Base-by-base conservation (phyloP, 2,329 filamentous ascomycete genomes). In the Paraphoma sp. region DNA sequence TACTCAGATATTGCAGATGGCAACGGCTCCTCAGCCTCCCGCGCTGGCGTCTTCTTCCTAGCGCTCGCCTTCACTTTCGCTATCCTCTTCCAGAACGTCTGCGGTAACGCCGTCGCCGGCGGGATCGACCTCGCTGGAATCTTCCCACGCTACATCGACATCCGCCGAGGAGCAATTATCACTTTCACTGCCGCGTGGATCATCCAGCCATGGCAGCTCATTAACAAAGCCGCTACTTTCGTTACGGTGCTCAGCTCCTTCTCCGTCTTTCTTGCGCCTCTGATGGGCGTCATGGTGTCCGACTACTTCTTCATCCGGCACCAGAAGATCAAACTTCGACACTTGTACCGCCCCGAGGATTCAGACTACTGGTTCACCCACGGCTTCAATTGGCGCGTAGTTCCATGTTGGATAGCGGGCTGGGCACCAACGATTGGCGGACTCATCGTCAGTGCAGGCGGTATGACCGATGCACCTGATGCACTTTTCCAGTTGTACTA, bases 91-190 rank as follows among this genome's bases (percentile, higher is more conserved):
- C 33, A 36, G 7, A 36, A 71, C 58, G 72, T 77, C 9, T 76
- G 82, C 40, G 74, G 81, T 50, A 86, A 85, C 61, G 77, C 78
- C 1, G 78, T 84, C 60, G 80, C 80, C 0, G 77, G 79, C 2
- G 84, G 84, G 6, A 85, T 87, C 76, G 85, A 87, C 62, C 72
- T 86, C 47, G 79, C 84, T 0, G 82, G 80, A 1, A 69, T 86
- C 0, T 81, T 80, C 54, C 83, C 84, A 0, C 77, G 75, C 41
- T 86, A 81, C 58, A 80, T 87, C 70, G 85, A 84, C 66, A 86
- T 86, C 54, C 74, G 83, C 4, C 79, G 85, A 2, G 85, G 85
- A 1, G 78, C 79, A 2, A 82, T 82, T 56, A 71, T 86, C 41
- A 80, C 78, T 4, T 75, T 80, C 0, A 59, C 83, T 3, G 70